Evolutionary conservation across 2,329 filamentous ascomycete genomes (phyloP), one percentile per base, ranked within the genome.

Genomic region (Dactylellina drechsleri): DNA sequence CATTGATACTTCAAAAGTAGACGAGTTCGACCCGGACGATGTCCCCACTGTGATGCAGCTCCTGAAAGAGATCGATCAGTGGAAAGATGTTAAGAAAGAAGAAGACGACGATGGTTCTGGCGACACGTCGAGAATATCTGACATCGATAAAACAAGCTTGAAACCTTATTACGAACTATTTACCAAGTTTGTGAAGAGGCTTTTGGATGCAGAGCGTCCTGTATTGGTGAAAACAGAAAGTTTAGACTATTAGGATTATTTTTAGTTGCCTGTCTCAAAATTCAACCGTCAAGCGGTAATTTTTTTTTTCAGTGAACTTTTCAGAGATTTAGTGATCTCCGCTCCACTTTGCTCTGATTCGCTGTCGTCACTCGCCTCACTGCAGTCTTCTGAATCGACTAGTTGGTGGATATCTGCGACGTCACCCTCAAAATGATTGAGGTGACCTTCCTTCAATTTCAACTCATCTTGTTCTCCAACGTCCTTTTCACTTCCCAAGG

Each of bases 131-230:
- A 81, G 79, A 66, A 79, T 91, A 56, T 87, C 90, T 78, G 95
- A 99, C 81, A 98, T 94, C 89, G 94, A 99, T 83, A 99, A 98
- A 87, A 99, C 95, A 23, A 92, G 92, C 77, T 82, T 99, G 80
- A 96, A 91, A 84, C 92, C 93, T 7, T 98, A 96, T 81, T 89
- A 98, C 41, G 93, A 98, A 70, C 90, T 90, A 78, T 98, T 99
- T 82, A 87, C 91, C 78, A 86, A 85, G 0, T 96, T 97, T 82
- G 92, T 98, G 10, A 47, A 67, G 49, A 65, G 23, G 31, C 18
- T 74, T 18, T 52, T 74, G 23, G 53, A 74, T 20, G 56, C 62
- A 15, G 70, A 74, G 50, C 53, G 45, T 8, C 50, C 62, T 2
- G 64, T 52, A 13, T 53, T 28, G n/a, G 54, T 67, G 6, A 74